Evolutionary conservation across 352 stramenopile genomes (phyloP).

Genomic region (Globisporangium orthogonon): DNA sequence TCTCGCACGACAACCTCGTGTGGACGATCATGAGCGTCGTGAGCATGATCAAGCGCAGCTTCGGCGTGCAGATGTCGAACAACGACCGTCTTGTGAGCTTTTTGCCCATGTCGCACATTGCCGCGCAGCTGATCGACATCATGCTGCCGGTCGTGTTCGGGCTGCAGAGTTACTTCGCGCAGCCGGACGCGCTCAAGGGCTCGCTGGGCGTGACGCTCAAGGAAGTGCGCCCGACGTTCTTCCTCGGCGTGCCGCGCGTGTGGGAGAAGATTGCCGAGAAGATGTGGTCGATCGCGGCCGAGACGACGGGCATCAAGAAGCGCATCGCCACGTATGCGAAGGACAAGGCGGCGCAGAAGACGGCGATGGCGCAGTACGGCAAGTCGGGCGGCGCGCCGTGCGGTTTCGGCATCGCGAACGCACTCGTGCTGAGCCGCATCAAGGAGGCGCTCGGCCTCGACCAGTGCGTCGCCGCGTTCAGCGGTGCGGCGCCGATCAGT

Average conservation of each 20-base stretch:
- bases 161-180: slow-evolving; percentile 80
- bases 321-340: slow-evolving; percentile 90
- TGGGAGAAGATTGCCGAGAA: slow-evolving; percentile 93
- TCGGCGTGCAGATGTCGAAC: slow-evolving; percentile 51
- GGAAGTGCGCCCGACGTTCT: slow-evolving; percentile 84
- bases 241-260: slow-evolving; percentile 88
- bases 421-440: slow-evolving; percentile 81
- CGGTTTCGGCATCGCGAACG: slow-evolving; percentile 86
- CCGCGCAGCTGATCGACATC: slow-evolving; percentile 86
- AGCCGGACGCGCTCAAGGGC: slow-evolving; percentile 88
- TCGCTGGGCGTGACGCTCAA: slow-evolving; percentile 81
- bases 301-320: slow-evolving; percentile 91
- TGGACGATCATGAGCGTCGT: slow-evolving; percentile 76
- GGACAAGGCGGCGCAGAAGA: slow-evolving; percentile 73
- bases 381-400: slow-evolving; percentile 81
- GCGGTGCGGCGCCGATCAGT: slow-evolving; percentile 89
- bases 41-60: slow-evolving; percentile 52
- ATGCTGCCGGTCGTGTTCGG: slow-evolving; percentile 62
- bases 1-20: slow-evolving; percentile 93
- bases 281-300: slow-evolving; percentile 75
- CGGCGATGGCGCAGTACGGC: slow-evolving; percentile 77
- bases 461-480: slow-evolving; percentile 71
- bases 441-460: slow-evolving; percentile 90
- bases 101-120: slow-evolving; percentile 88
- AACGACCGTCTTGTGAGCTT: slow-evolving; percentile 79